Base-by-base conservation (phyloP, 805 yeast species). In the Danielozyma ontarioensis region DNA sequence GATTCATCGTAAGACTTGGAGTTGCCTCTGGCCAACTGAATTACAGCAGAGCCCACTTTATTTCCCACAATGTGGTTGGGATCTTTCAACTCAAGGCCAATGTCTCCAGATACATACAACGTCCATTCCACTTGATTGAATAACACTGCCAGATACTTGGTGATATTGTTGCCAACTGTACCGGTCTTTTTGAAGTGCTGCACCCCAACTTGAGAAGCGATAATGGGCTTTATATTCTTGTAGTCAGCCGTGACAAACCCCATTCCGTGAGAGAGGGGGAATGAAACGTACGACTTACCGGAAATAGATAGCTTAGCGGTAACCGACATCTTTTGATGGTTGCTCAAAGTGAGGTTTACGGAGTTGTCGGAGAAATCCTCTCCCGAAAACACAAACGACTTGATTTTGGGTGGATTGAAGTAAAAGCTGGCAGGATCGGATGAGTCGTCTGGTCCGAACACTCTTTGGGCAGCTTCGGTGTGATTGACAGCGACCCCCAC, bases 211-310 rank as follows among this genome's bases (percentile, higher is more conserved):
- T 68, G 71, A 16, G 84, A 74, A n/a, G 70, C 67, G 17, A 83
- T 43, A 35, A 42, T 42, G 57, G 57, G 55, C 27, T 29, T 29
- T 7, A 45, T 41, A 22, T 44, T 44, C 15, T 43, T 39, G 34
- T 50, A 52, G 13, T 70, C 57, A 17, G 80, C 85, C 21, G 95
- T 81, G 12, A 84, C 75, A 41, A 84, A 78, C 5, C 96, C 96
- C 75, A 72, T 70, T 34, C 97, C 97, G 55, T 83, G 89, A 4
- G 81, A 83, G 34, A 83, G 49, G 3, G 90, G 89, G 25, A 74
- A 52, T 30, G 44, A 37, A 36, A 46, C 18, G 18, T 21, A 18
- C 19, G 36, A 32, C 17, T 39, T 29, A 16, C 40, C 39, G 5
- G 38, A 45, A 13, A 43, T 29, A 11, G 31, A 17, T 25, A 54